Evolutionary conservation across 192 early-diverging fungal species (phyloP).

Genomic region (Powellomyces hirtus): DNA sequence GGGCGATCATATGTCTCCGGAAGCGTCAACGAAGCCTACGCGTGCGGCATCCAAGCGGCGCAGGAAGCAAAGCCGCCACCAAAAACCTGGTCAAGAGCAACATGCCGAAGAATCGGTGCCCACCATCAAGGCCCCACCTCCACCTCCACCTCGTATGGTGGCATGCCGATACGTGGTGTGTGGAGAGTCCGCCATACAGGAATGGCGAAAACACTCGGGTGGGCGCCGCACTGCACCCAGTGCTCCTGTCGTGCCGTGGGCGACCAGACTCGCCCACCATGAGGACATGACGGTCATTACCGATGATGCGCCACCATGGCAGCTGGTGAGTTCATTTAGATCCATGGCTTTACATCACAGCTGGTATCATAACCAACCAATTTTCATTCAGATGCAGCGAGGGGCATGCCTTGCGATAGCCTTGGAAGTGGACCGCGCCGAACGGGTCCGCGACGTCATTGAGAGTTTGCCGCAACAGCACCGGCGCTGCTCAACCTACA

Average conservation of each 20-base stretch:
- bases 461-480: neutral
- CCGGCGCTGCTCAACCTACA: slow-evolving; percentile 11
- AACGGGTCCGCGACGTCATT: slow-evolving; percentile 3
- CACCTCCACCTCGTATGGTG: slow-evolving; percentile 3
- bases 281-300: too few species aligned
- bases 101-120: neutral
- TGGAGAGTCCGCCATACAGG: neutral
- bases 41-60: too few species aligned
- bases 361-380: neutral
- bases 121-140: neutral
- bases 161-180: slow-evolving; percentile 10
- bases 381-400: neutral
- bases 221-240: too few species aligned
- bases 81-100: too few species aligned
- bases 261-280: too few species aligned
- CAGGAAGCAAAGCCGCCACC: too few species aligned
- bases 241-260: too few species aligned
- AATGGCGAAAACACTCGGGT: slow-evolving; percentile 13
- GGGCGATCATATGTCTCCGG: too few species aligned
- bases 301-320: neutral
- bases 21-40: too few species aligned
- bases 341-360: neutral
- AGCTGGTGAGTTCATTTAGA: neutral
- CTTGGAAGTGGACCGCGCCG: slow-evolving; percentile 7
- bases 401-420: slow-evolving; percentile 19